Evolutionary conservation across 768 basidiomycete species (phyloP), one percentile per base, ranked within the genome.

Genomic region (Auricularia cornea): DNA sequence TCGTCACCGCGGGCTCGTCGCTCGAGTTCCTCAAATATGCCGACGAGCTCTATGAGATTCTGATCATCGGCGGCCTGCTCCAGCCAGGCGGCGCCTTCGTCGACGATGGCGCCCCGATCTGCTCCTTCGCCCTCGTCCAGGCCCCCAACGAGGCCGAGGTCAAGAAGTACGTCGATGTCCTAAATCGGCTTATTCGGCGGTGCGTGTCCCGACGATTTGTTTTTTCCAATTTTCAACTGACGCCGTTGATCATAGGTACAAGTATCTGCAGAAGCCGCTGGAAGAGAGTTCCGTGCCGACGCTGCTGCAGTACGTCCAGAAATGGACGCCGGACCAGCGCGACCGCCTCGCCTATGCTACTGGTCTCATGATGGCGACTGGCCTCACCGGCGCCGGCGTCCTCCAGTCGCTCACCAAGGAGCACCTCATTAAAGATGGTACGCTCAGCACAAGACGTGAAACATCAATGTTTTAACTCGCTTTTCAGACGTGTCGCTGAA

Each of bases 21-120:
- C 89, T 99, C 75, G 97, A 99, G 77, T 89, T 86, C 72, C 86
- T 95, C 76, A 97, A 97, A 80, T 98, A 98, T 87, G 91, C 93
- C 77, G 94, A 97, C 70, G 83, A 89, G 62, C 87, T 98, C 70
- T 98, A 97, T 77, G 95, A 99, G 78, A 85, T 97, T 79, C 83
- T 98, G 73, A 84, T 99, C 71, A 89, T 94, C 71, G 96, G 96
- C 59, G 93, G 94, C 48, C 88, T 99, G 66, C 86, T 99, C 70
- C 95, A 98, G 76, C 97, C 96, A 23, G 96, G 96, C 60, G 96
- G 96, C 65, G 85, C 80, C 70, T 94, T 91, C 77, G 70, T 98
- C 76, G 94, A 97, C 63, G 92, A 94, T 65, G 87, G 86, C 59
- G 87, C 89, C 26, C 89, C 92, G 31, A 80, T 85, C 16, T 94